These are phyloP conservation scores for Globisporangium parvum DNA, from an alignment of 352 stramenopile genomes.

Conservation along the genomic window DNA sequence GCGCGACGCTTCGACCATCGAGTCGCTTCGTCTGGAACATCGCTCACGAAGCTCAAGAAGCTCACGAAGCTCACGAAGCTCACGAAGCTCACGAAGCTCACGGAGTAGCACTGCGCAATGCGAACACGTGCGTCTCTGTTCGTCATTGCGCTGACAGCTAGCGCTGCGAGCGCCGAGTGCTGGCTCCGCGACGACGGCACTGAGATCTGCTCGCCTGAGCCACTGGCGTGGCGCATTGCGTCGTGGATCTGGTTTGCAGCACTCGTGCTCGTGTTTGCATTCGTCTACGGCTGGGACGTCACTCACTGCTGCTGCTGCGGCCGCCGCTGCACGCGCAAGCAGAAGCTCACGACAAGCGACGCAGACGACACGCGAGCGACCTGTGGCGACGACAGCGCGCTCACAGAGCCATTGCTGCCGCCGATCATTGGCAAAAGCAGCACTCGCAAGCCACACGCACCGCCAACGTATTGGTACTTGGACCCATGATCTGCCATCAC, in stretches of 20 bases:
- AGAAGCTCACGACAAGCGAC: slow-evolving; percentile 7
- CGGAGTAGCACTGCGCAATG: not conserved
- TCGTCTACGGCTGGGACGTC: slow-evolving; percentile 30
- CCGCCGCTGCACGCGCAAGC: not conserved
- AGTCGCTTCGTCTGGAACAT: too few relatives aligned
- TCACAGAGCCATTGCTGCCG: slow-evolving; percentile 14
- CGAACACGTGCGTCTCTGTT: not conserved
- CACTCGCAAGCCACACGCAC: slow-evolving; percentile 3
- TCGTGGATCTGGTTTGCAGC: slow-evolving; percentile 73
- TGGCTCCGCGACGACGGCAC: slow-evolving; percentile 48
- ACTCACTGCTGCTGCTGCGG: slow-evolving; percentile 17
- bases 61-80: too few relatives aligned
- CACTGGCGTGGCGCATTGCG: slow-evolving; percentile 31
- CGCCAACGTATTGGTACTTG: slow-evolving; percentile 40
- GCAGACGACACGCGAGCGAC: not conserved
- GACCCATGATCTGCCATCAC: slow-evolving; percentile 8
- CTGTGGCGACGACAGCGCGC: not conserved
- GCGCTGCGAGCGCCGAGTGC: slow-evolving; percentile 32
- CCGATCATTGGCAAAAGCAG: slow-evolving; percentile 3
- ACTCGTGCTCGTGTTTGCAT: slow-evolving; percentile 30
- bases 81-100: too few relatives aligned
- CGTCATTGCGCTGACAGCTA: not conserved
- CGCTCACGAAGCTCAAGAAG: too few relatives aligned
- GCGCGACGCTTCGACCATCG: too few relatives aligned
- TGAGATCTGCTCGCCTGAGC: slow-evolving; percentile 49